Conservation (phyloP, 352 stramenopile genomes). For the Phytopythium helicoides region DNA sequence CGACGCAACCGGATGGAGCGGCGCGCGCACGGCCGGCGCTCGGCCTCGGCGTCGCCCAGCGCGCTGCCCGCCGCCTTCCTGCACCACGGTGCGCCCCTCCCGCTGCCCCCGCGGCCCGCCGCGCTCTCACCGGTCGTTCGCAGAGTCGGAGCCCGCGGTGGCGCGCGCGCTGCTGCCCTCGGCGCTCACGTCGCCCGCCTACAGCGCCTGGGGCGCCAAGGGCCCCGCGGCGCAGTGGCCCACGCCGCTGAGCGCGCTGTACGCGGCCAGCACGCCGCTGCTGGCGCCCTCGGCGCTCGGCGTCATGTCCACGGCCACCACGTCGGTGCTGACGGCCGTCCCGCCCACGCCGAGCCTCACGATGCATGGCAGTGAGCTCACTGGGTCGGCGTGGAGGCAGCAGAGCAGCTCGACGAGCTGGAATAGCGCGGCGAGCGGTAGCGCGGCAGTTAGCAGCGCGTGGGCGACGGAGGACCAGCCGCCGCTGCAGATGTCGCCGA, state of each 20-base stretch:
- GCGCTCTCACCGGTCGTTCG: no score
- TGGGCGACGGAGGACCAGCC: not conserved
- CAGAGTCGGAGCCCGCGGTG: slow-evolving; percentile 3
- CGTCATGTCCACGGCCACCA: not conserved
- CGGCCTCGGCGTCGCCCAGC: slow-evolving; percentile 4
- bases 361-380: not conserved
- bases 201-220: not conserved
- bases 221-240: not conserved
- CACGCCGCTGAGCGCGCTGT: slow-evolving; percentile 5
- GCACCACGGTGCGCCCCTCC: not conserved
- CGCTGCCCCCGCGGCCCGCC: no score
- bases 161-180: not conserved
- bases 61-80: slow-evolving; percentile 6
- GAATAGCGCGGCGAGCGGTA: not conserved
- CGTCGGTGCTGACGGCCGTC: not conserved
- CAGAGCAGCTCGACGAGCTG: not conserved
- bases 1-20: no score
- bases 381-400: not conserved
- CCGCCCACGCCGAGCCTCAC: not conserved
- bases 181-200: not conserved
- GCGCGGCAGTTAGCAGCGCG: not conserved
- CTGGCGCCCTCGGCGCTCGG: not conserved
- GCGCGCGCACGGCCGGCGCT: not conserved
- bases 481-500: not conserved
- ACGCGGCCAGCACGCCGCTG: not conserved